Evolutionary conservation across 345 rosid species (phyloP).

Genomic region (Jatropha curcas): DNA sequence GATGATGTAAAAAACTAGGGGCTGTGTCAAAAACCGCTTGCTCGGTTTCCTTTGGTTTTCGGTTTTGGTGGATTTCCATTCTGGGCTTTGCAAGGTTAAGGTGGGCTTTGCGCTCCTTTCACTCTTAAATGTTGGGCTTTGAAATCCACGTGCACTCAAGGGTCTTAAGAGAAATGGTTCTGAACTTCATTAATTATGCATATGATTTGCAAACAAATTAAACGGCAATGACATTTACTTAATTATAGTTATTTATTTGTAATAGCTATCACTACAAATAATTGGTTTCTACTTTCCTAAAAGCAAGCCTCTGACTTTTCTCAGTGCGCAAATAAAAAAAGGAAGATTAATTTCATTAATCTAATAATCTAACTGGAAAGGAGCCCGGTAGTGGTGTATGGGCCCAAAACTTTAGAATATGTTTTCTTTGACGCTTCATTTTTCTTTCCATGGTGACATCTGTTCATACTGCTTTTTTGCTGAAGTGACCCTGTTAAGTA

Average conservation of each 20-base stretch:
- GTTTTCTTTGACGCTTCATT: background rate
- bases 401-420: slow-evolving; percentile 1
- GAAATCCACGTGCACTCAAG: no score
- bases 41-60: no score
- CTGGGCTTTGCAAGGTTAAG: no score
- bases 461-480: background rate
- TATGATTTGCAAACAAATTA: no score
- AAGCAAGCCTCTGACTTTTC: background rate
- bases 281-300: background rate
- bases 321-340: background rate
- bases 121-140: no score
- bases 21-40: slow-evolving; percentile 1
- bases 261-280: no score
- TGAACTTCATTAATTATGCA: no score
- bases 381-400: background rate
- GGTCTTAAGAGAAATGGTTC: no score
- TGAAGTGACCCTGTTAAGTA: background rate
- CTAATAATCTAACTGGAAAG: background rate
- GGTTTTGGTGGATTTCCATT: no score
- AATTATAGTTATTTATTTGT: no score
- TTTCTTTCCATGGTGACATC: background rate
- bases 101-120: no score
- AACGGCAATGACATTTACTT: no score
- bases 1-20: background rate
- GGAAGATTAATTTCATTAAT: background rate